Base-by-base conservation (phyloP, 2,329 filamentous ascomycete genomes). In the Volutella citrinella region DNA sequence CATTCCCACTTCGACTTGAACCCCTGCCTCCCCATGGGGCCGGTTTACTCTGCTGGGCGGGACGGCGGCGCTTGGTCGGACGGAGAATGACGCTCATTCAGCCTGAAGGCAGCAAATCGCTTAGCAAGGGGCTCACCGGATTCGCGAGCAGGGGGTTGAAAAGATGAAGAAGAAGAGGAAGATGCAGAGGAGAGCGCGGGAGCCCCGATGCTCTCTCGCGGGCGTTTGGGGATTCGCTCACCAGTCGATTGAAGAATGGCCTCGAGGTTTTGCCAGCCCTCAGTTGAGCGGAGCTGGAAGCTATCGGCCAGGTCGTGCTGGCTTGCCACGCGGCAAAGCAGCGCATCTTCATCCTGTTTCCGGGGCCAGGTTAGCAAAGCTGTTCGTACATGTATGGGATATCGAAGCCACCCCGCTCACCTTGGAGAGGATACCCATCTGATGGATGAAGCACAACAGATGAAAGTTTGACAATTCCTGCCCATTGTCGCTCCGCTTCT, bases 171-270 rank as follows among this genome's bases (percentile, higher is more conserved):
- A 25, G 38, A 42, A 25, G 48, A 48, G 21, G 48, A 46, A 22
- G 46, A 51, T 25, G 48, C 43, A 40, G 48, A 47, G 36, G 53
- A 49, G 35, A 54, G 40, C 30, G 48, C 45, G 39, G 46, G 43
- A 49, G 46, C 50, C 48, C 46, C 64, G 57, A 59, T 60, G 54
- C 57, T 54, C 49, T 63, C 60, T 56, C 66, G 68, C 58, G 59
- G 64, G 59, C 79, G 85, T 76, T 93, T 94, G 65, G 82, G 82
- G 78, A 84, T 80, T 80, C 84, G 84, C 86, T 95, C 90, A 95
- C 90, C 88, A 77, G 87, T 89, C 80, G 89, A 86, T 81, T 93
- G 81, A 69, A 97, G 78, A 62, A 98, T 95, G 63, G 86, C 84
- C 66, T 91, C 76, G 57, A 98, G 75, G 40, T 88, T 97, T 64